Conservation (phyloP, 2,329 filamentous ascomycete genomes). For the Cercospora beticola region DNA sequence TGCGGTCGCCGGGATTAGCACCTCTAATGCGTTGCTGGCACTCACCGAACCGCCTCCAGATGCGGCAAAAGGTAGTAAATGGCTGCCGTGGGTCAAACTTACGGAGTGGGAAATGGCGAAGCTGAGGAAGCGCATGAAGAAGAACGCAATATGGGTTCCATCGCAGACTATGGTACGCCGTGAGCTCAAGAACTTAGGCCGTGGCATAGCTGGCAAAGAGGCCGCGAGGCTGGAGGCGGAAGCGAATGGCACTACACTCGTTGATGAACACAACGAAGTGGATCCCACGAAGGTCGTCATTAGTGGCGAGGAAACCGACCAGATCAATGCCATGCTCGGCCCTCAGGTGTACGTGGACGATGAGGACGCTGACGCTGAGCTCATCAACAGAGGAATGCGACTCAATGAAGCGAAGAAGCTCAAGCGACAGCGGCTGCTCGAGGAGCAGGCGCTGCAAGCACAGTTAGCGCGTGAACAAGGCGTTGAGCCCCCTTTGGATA, state of each 20-base stretch:
- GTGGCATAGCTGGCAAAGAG: constrained; percentile 50
- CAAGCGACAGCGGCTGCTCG: constrained; percentile 61
- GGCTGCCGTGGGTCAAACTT: constrained; percentile 62
- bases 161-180: constrained; percentile 83
- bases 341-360: constrained; percentile 35
- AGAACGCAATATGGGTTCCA: constrained; percentile 81
- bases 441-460: constrained; percentile 44
- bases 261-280: constrained; percentile 53
- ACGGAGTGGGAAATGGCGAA: constrained; percentile 69
- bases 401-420: constrained; percentile 75
- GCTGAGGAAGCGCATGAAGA: constrained; percentile 84
- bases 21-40: constrained; percentile 60
- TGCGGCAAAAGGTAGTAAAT: constrained; percentile 59
- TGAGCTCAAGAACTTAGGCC: constrained; percentile 69
- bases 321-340: constrained; percentile 37
- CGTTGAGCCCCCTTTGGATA: constrained; percentile 21
- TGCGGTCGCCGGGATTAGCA: constrained; percentile 57
- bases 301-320: constrained; percentile 35
- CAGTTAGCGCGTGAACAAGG: constrained; percentile 38
- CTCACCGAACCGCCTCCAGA: constrained; percentile 60
- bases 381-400: constrained; percentile 73
- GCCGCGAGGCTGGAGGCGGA: constrained; percentile 57
- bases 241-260: constrained; percentile 63
- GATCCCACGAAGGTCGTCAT: constrained; percentile 39
- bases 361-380: constrained; percentile 58